Evolutionary conservation across 768 basidiomycete species (phyloP), one percentile per base, ranked within the genome.

Genomic region (Amanita inopinata): DNA sequence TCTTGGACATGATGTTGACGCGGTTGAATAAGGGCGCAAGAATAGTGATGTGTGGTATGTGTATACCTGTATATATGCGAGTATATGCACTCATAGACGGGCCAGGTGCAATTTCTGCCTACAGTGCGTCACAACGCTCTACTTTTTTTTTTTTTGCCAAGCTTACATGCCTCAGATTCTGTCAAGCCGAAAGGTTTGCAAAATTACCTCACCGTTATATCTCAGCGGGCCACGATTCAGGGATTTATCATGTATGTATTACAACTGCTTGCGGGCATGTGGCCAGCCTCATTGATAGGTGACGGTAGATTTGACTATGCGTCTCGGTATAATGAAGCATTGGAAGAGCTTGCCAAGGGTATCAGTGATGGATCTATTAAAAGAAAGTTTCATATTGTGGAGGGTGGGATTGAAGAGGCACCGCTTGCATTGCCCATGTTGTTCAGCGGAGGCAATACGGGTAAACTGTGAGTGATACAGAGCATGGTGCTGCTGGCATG

Each of bases 51-150:
- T 94, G 91, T 51, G 93, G 91, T 83, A 46, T 33, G 78, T 58
- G 24, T 1, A 19, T 23, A 46, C 47, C 23, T n/a, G 5, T 30
- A 8, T 25, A 12, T 20, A 7, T 38, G 27, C 20, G 6, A 35
- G n/a, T 15, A 23, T 33, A 27, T 25, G n/a, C 11, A 19, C 43
- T 45, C 40, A 46, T 20, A 37, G 8, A 27, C 18, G 36, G 27
- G 18, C 31, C 49, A 85, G 83, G 85, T 43, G 87, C 85, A 23
- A 93, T 96, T 49, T 86, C 90, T 32, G 73, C 74, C 19, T 93
- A 91, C 56, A 88, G 83, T 84, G 48, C 42, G 78, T 59, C 7
- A 15, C 3, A 25, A 40, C 3, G 41, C 38, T 0, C 4, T 8
- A 10, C 9, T 8, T 3, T 1, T 14, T 35, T 11, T 15, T 10